Evolutionary conservation across 2,329 filamentous ascomycete species (phyloP), one percentile per base, ranked within the genome.

Genomic region (Monosporascus sp.): DNA sequence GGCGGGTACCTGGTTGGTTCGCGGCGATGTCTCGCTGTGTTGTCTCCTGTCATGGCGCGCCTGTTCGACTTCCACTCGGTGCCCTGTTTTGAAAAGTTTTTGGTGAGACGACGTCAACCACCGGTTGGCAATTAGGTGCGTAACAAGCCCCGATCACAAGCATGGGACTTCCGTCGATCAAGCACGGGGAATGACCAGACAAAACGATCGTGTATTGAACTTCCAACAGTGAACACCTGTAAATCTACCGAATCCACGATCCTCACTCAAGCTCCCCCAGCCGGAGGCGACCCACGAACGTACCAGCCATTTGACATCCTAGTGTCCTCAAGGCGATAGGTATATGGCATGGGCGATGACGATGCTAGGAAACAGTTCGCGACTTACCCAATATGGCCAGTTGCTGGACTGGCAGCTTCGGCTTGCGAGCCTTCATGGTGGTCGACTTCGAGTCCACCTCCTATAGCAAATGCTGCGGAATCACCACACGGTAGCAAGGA

Each of bases 401-500:
- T 73, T 95, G 90, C 78, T 85, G 82, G 42, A 82, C 76, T 1
- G 90, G 89, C 76, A 94, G 78, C 74, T 84, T 88, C 25, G 83
- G 80, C 57, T 68, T 60, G 53, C 56, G 61, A 55, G 59, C 59
- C 22, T 58, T 59, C 50, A 55, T 64, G 17, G 57, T 50, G 11
- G 57, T 51, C 60, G 62, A 62, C 46, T 24, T 58, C 34, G 31
- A 47, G 18, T 47, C 31, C 25, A 34, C 31, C 31, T 5, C 31
- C 31, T 14, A 34, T 34, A 14, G 9, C 31, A 34, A 34, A 11
- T 34, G 31, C 31, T 34, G 31, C 31, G 11, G 31, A 34, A 34
- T 34, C 9, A 34, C 31, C 31, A 5, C 31, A 14, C 31, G 31
- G 31, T 34, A 34, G 31, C 31, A 34, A 34, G 31, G 31, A 34